Conservation (phyloP, 176 grass and related monocot genomes). For the Cocos nucifera region DNA sequence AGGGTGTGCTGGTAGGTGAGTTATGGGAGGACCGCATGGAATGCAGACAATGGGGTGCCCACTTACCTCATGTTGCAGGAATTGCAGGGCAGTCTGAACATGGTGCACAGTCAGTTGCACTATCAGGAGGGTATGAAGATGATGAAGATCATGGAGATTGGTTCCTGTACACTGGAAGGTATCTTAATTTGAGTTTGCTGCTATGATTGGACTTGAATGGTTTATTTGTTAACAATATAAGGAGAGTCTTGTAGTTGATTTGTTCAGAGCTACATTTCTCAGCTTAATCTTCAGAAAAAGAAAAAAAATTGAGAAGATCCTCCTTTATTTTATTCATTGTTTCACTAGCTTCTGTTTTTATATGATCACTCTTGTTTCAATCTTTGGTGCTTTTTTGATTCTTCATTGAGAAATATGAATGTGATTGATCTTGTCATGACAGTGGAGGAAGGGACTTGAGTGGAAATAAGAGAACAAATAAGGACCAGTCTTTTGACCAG, state of each 20-base stretch:
- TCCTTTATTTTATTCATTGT: background rate
- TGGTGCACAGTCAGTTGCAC: slow-evolving; percentile 84
- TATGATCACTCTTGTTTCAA: too few relatives aligned
- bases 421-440: slow-evolving; percentile 9
- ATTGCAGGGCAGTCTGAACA: slow-evolving; percentile 74
- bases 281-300: too few relatives aligned
- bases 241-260: too few relatives aligned
- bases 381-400: too few relatives aligned
- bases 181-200: background rate
- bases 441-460: slow-evolving; percentile 94
- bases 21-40: slow-evolving; percentile 78
- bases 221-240: too few relatives aligned
- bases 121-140: slow-evolving; percentile 76
- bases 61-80: slow-evolving; percentile 91
- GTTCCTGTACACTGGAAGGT: slow-evolving; percentile 98
- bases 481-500: slow-evolving; percentile 80
- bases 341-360: background rate
- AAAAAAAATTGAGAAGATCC: too few relatives aligned
- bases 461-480: slow-evolving; percentile 92
- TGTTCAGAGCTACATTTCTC: too few relatives aligned
- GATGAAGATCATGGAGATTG: slow-evolving; percentile 96
- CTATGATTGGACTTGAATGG: too few relatives aligned
- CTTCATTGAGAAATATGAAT: too few relatives aligned
- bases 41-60: slow-evolving; percentile 92
- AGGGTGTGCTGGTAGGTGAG: slow-evolving; percentile 65